Evolutionary conservation across 2,329 filamentous ascomycete genomes (phyloP).

Genomic region (Gaeumannomyces sp.): DNA sequence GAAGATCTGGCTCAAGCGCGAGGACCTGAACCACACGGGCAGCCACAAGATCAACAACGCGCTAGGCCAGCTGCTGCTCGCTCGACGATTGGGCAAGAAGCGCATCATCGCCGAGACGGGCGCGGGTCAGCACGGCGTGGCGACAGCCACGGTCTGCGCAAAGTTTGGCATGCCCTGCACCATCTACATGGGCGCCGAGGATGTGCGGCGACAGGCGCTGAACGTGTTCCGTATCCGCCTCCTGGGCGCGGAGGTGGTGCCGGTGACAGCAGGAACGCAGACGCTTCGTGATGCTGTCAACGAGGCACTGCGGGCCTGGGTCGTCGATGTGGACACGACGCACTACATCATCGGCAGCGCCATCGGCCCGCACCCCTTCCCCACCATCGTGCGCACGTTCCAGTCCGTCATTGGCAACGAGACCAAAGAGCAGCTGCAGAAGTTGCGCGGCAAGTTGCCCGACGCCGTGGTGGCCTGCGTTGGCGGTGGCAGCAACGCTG

Average conservation of each 20-base stretch:
- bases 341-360: constrained; percentile 98
- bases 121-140: constrained; percentile 95
- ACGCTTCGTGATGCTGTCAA: constrained; percentile 87
- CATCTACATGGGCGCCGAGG: constrained; percentile 97
- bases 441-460: constrained; percentile 79
- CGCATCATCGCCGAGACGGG: constrained; percentile 98
- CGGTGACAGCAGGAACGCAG: constrained; percentile 83
- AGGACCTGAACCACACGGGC: constrained; percentile 96
- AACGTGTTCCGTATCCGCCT: constrained; percentile 99
- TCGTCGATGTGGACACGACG: constrained; percentile 84
- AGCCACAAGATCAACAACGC: constrained; percentile 99
- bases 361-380: constrained; percentile 96
- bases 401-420: constrained; percentile 94
- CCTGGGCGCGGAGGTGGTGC: constrained; percentile 84
- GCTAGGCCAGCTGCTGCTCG: constrained; percentile 84
- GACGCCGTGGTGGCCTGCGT: constrained; percentile 97
- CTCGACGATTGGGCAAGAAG: constrained; percentile 81
- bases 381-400: constrained; percentile 94
- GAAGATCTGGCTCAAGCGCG: constrained; percentile 95
- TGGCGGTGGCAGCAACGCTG: constrained; percentile 89
- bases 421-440: constrained; percentile 86
- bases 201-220: constrained; percentile 89
- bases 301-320: constrained; percentile 91
- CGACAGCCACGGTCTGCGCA: constrained; percentile 93
- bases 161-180: constrained; percentile 98